A percentile compares a stretch with the other conserved stretches of the same genome.
Evolutionary conservation across 2,329 filamentous ascomycete genomes (phyloP).

Genomic region (Botrytis fabae): DNA sequence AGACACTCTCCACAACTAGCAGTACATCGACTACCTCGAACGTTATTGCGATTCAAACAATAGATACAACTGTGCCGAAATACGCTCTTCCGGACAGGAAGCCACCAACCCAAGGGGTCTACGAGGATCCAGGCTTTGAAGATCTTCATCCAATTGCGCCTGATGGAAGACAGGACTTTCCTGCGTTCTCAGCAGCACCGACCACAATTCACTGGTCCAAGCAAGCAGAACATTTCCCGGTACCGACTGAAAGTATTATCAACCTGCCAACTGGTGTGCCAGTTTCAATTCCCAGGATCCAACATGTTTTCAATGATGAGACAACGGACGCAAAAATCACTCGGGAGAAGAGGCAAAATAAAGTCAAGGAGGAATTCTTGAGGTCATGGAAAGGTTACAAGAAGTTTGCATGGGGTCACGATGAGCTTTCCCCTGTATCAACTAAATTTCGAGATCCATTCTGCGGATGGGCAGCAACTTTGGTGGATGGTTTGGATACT

Average conservation of each 20-base stretch:
- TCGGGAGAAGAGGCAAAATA: conserved; percentile 62
- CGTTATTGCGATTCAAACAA: conserved; percentile 14
- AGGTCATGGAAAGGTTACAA: conserved; percentile 84
- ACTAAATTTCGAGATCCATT: conserved; percentile 75
- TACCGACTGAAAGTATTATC: conserved; percentile 70
- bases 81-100: conserved; percentile 36
- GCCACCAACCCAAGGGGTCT: conserved; percentile 27
- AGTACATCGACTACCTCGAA: background rate
- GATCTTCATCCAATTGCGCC: conserved; percentile 36
- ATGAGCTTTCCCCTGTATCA: conserved; percentile 77
- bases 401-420: conserved; percentile 77
- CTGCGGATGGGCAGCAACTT: conserved; percentile 85
- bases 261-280: conserved; percentile 71
- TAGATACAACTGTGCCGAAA: conserved; percentile 29
- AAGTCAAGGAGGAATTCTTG: conserved; percentile 72
- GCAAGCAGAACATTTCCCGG: conserved; percentile 73
- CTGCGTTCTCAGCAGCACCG: conserved; percentile 25
- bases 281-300: conserved; percentile 72
- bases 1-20: background rate
- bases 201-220: conserved; percentile 68
- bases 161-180: conserved; percentile 36
- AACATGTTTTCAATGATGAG: conserved; percentile 71
- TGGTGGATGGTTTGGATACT: conserved; percentile 81
- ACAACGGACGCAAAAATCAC: conserved; percentile 57
- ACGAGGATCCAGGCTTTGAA: conserved; percentile 25